These are phyloP conservation scores for Tetrahymena malaccensis DNA, from an alignment of 73 alveolate species.

Conservation along the genomic window DNA sequence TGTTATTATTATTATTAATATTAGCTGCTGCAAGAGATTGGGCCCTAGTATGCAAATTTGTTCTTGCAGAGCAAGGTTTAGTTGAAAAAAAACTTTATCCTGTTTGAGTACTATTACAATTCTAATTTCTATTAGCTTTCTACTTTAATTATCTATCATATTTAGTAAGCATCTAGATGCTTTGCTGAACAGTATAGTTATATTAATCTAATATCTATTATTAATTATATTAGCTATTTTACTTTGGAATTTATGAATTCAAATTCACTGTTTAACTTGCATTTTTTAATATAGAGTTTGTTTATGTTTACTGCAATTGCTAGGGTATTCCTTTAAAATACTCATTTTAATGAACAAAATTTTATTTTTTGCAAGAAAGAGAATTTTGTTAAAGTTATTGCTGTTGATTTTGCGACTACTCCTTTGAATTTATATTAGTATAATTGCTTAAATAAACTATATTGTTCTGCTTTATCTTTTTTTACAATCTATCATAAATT, in stretches of 20 bases:
- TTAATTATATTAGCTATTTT: neutral
- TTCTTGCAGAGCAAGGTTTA: neutral
- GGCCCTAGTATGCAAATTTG: neutral
- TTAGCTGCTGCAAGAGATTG: neutral
- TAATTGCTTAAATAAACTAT: neutral
- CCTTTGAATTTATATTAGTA: neutral
- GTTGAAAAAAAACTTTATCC: neutral
- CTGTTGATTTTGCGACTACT: neutral
- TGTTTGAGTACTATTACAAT: neutral
- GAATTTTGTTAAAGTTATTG: neutral
- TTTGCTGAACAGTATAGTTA: neutral
- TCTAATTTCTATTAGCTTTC: neutral
- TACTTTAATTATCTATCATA: neutral
- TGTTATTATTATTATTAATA: too few species aligned
- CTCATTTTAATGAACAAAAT: neutral
- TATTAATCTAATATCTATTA: neutral
- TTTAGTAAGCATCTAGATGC: neutral
- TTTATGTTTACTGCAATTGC: neutral
- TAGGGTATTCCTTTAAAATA: neutral
- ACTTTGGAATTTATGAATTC: neutral
- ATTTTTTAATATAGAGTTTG: neutral
- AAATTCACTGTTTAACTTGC: neutral
- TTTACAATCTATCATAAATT: neutral
- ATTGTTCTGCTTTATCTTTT: neutral
- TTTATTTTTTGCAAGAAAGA: neutral